phyloP scores from a whole-genome alignment of 1,284 basidiomycete species.

The Ustilago bromivora region DNA sequence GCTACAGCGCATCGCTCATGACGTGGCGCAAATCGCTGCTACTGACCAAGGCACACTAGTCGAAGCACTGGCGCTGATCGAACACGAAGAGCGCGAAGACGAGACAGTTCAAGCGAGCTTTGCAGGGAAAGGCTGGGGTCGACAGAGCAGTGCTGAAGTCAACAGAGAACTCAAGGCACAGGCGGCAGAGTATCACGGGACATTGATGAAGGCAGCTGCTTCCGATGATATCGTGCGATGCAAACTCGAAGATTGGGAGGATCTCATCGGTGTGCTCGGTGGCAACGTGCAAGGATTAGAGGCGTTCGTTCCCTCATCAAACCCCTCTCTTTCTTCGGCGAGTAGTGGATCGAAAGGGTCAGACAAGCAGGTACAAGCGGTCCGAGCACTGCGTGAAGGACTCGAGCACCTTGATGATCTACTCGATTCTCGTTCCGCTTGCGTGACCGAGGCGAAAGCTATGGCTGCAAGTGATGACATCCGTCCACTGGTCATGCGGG shows the following conservation, averaged over 20 bases:
- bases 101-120: slow-evolving; percentile 74
- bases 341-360: slow-evolving; percentile 3
- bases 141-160: slow-evolving; percentile 74
- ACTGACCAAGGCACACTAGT: slow-evolving; percentile 78
- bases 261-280: slow-evolving; percentile 35
- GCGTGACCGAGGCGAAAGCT: slow-evolving; percentile 78
- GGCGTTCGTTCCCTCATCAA: slow-evolving; percentile 36
- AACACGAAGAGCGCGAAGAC: slow-evolving; percentile 89
- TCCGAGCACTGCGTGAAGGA: slow-evolving; percentile 79
- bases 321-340: slow-evolving; percentile 23
- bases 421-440: slow-evolving; percentile 72
- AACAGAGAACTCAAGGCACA: slow-evolving; percentile 53
- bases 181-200: slow-evolving; percentile 49
- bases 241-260: slow-evolving; percentile 53
- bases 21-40: slow-evolving; percentile 78
- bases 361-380: slow-evolving; percentile 46
- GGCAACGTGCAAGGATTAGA: slow-evolving; percentile 32
- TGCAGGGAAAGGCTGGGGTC: slow-evolving; percentile 72
- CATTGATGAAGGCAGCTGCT: slow-evolving; percentile 52
- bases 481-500: slow-evolving; percentile 77
- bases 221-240: slow-evolving; percentile 72
- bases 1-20: slow-evolving; percentile 80
- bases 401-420: slow-evolving; percentile 86
- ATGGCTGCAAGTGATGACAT: slow-evolving; percentile 82
- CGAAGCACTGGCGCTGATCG: slow-evolving; percentile 87